Evolutionary conservation across 2,329 filamentous ascomycete species (phyloP).

Genomic region (Penicillium glabrum): DNA sequence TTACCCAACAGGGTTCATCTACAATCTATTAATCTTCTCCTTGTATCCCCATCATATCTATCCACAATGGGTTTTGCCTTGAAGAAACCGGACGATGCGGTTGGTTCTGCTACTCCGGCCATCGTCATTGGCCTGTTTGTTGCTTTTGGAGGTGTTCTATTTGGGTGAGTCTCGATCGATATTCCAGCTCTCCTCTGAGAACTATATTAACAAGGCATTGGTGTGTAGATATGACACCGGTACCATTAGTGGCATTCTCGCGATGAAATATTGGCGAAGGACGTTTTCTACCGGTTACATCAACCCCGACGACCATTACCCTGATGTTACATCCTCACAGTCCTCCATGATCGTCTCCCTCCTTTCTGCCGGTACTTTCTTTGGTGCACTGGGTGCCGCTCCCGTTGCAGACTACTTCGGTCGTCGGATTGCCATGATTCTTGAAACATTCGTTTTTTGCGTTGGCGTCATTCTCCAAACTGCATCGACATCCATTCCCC

Average conservation of each 20-base stretch:
- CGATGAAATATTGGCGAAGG: conserved; percentile 46
- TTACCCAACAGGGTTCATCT: background rate
- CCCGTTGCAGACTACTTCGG: conserved; percentile 37
- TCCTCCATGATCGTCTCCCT: conserved; percentile 24
- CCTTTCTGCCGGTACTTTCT: conserved; percentile 68
- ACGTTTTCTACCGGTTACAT: conserved; percentile 35
- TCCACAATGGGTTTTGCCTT: conserved; percentile 43
- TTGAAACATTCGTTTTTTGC: conserved; percentile 34
- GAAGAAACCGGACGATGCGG: conserved; percentile 47
- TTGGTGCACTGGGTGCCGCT: conserved; percentile 54
- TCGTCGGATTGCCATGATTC: conserved; percentile 43
- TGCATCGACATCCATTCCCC: conserved; percentile 29
- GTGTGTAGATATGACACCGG: conserved; percentile 50
- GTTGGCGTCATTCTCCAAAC: conserved; percentile 38
- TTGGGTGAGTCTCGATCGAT: conserved; percentile 44
- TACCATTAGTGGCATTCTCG: conserved; percentile 55
- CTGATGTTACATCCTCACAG: conserved; percentile 54
- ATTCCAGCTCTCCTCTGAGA: background rate
- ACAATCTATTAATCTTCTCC: background rate
- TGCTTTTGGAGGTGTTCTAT: conserved; percentile 59
- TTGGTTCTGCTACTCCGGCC: conserved; percentile 49
- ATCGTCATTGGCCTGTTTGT: conserved; percentile 59
- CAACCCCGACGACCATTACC: conserved; percentile 40
- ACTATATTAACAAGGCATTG: background rate
- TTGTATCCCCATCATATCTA: background rate